Base-by-base conservation (phyloP, 345 rosid genomes). In the Eucalyptus erythrocorys region DNA sequence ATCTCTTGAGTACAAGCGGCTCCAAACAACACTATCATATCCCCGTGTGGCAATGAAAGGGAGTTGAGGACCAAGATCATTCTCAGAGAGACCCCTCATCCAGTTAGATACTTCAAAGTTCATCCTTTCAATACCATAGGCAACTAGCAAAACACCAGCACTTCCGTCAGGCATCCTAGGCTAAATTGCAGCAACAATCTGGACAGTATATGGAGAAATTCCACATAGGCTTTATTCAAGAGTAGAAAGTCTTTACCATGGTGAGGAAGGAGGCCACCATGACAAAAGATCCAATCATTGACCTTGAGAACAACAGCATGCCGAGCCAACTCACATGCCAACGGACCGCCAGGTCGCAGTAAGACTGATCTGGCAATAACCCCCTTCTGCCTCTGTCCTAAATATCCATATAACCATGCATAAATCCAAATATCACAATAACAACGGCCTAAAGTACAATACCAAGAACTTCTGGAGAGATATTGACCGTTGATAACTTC, bases 381-480 rank as follows among this genome's bases (percentile, higher is more conserved):
- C 87, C 98, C 99, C 95, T 95, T 96, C 91, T 97, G 99, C 93
- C 96, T 96, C 99, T 97, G 99, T 95, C 96, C 99, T 97, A 95
- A 94, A 93, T 91, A 89, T 91, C 88, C 81, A 76, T 76, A 86
- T 37, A 49, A 22, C 76, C 55, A 68, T 85, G 87, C 66, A 79
- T n/a, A 89, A 85, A 64, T 45, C 45, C 68, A 51, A 49, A 48
- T 48, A 51, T 45, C 84, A 51, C 48, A 45, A 55, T 30, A 26
- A 64, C 51, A 57, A 47, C 16, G 34, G 47, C 42, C 42, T 47
- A 53, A 57, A 42, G 48, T 34, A 55, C 21, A 37, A 55, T 30
- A 79, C 17, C 14, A 64, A 66, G 84, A 66, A 48, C 57, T 59
- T 37, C 34, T 55, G 51, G 51, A 40, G 27, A 32, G 45, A 24